Conservation (phyloP, 2,329 filamentous ascomycete genomes). For the Aspergillus jensenii region DNA sequence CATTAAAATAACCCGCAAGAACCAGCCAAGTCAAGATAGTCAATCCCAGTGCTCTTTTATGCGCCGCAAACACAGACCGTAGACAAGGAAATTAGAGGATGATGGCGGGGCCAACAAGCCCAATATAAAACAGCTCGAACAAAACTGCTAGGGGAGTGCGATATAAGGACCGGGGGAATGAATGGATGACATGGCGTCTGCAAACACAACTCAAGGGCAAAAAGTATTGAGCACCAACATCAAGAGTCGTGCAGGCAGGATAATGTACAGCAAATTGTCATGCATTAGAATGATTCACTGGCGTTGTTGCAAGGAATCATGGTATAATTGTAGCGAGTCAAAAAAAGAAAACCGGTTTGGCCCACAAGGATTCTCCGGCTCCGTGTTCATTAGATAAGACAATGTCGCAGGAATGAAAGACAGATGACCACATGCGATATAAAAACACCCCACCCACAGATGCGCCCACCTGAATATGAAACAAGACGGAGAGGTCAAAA, state of each 20-base stretch:
- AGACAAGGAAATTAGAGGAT: constrained; percentile 19
- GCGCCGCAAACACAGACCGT: constrained; percentile 32
- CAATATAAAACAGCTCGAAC: constrained; percentile 11
- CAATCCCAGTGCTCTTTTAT: constrained; percentile 32
- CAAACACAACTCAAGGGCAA: constrained; percentile 18
- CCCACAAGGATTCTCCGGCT: constrained; percentile 25
- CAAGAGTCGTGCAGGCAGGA: constrained; percentile 22
- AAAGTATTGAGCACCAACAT: constrained; percentile 15
- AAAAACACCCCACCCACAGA: constrained; percentile 17
- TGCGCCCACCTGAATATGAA: constrained; percentile 29
- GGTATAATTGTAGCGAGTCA: constrained; percentile 24
- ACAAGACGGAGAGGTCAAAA: constrained; percentile 23
- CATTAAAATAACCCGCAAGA: constrained; percentile 30
- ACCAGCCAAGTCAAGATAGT: constrained; percentile 33
- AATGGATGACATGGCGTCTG: constrained; percentile 16
- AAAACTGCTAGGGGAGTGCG: constrained; percentile 19
- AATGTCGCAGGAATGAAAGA: constrained; percentile 24
- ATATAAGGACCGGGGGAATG: constrained; percentile 19
- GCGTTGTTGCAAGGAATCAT: constrained; percentile 18
- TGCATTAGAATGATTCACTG: constrained; percentile 28
- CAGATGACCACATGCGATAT: constrained; percentile 20
- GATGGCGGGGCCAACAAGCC: constrained; percentile 15
- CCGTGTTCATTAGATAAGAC: constrained; percentile 28
- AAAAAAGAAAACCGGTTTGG: constrained; percentile 13
- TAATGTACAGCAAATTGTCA: constrained; percentile 38